Evolutionary conservation across 345 rosid species (phyloP), one percentile per base, ranked within the genome.

Genomic region (Camelina laxa): DNA sequence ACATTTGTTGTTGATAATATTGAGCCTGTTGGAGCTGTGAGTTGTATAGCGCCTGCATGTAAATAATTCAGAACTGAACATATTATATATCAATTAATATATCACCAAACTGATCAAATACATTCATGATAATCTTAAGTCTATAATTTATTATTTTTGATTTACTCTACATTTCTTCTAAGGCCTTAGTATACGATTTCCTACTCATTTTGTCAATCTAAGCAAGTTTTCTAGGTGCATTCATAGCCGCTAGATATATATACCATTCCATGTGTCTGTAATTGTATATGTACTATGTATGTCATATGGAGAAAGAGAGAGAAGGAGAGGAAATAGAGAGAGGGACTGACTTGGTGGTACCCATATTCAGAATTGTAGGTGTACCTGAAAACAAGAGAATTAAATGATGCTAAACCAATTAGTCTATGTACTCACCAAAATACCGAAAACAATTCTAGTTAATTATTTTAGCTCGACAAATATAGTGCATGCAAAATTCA

Each of bases 281-380:
- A 22, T 20, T 62, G 57, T 17, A 55, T 54, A 71, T 30, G 5
- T 20, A 35, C 14, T 47, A 71, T 30, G 4, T 24, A 35, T 16
- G 45, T 45, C 31, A 64, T 17, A 10, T 16, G 44, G 36, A 33
- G 36, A 69, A 61, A 60, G 42, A 65, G 45, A 69, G 58, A 63
- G 41, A 56, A 33, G 20, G 45, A 61, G 35, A 27, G 65, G 53
- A 58, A 12, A 67, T 65, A 67, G 68, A 60, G 51, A 78, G 19
- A 63, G 42, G 22, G 44, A 76, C 83, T 84, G 55, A 90, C 96
- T 82, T 86, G 94, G 69, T 82, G 96, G 84, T 90, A 85, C 33
- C 91, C 91, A 74, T 87, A 92, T 38, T 88, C 95, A 72, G 92
- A 82, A 79, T 81, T 68, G 82, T 88, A 89, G 76, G 85, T 80